Conservation (phyloP, 2,329 filamentous ascomycete genomes). For the Epicoccum nigrum region DNA sequence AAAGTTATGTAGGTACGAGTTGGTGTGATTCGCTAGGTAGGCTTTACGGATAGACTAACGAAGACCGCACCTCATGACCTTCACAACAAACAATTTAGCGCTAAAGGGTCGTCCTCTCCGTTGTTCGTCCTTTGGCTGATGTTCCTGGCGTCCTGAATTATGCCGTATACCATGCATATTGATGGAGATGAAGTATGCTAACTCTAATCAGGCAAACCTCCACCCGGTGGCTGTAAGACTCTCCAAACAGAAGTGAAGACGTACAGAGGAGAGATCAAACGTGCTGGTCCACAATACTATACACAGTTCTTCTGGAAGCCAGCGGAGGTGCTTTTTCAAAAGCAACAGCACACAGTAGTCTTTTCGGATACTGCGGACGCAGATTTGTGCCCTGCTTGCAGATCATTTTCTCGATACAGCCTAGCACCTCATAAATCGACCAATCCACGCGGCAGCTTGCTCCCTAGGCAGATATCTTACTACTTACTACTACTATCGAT, state of each 20-base stretch:
- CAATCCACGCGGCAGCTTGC: no score
- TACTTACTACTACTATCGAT: neutral
- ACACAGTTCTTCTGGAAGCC: no score
- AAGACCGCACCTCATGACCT: conserved; percentile 9
- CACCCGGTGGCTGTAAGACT: no score
- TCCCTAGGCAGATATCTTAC: neutral
- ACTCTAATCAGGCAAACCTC: no score
- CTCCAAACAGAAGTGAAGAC: no score
- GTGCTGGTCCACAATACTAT: no score
- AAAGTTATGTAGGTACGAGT: conserved; percentile 10
- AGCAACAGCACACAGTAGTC: no score
- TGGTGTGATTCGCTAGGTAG: conserved; percentile 3
- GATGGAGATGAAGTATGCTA: no score
- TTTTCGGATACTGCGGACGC: no score
- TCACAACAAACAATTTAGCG: neutral
- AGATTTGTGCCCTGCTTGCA: neutral
- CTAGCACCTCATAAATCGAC: neutral
- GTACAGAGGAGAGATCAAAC: no score
- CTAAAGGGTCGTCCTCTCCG: conserved; percentile 2
- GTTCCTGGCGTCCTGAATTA: conserved; percentile 1
- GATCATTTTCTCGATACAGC: neutral
- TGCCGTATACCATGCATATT: neutral
- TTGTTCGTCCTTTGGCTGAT: neutral
- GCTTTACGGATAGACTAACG: neutral
- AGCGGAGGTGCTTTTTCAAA: no score